Evolutionary conservation across 805 yeast genomes (phyloP).

Genomic region (Candida taoyuanica): DNA sequence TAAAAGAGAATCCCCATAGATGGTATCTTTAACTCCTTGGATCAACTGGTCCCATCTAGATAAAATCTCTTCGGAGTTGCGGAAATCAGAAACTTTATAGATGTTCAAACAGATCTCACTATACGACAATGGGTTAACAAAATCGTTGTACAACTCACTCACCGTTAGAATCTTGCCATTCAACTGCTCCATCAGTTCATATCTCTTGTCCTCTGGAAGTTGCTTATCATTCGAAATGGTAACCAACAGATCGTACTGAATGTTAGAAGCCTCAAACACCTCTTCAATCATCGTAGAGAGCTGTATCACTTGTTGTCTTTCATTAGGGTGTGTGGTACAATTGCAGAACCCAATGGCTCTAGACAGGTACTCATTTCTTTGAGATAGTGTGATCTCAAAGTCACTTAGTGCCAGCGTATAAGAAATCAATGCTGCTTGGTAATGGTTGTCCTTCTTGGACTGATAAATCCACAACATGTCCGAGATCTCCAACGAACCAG

Average conservation of each 20-base stretch:
- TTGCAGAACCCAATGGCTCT: slow-evolving; percentile 92
- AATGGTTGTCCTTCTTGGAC: slow-evolving; percentile 73
- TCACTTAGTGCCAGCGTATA: slow-evolving; percentile 70
- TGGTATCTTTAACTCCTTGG: slow-evolving; percentile 28
- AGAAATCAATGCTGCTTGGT: slow-evolving; percentile 78
- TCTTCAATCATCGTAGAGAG: slow-evolving; percentile 69
- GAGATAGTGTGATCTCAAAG: slow-evolving; percentile 60
- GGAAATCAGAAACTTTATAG: slow-evolving; percentile 79
- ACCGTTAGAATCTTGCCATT: slow-evolving; percentile 64
- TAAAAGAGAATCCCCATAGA: slow-evolving; percentile 2
- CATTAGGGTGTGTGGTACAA: slow-evolving; percentile 71
- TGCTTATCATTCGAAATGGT: slow-evolving; percentile 49
- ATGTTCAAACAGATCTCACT: slow-evolving; percentile 74
- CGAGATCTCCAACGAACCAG: slow-evolving; percentile 64
- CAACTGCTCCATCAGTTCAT: slow-evolving; percentile 47
- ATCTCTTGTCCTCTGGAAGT: slow-evolving; percentile 43
- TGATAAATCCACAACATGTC: slow-evolving; percentile 85
- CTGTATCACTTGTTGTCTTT: slow-evolving; percentile 71
- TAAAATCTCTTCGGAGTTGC: slow-evolving; percentile 77
- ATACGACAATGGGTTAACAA: slow-evolving; percentile 83
- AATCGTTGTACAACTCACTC: slow-evolving; percentile 78
- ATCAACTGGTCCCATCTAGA: slow-evolving; percentile 76
- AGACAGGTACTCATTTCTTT: slow-evolving; percentile 82
- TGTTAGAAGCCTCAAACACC: slow-evolving; percentile 77
- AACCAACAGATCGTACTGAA: slow-evolving; percentile 54